Evolutionary conservation across 495 filamentous ascomycete species (phyloP).

Genomic region (Neurospora sublineolata): DNA sequence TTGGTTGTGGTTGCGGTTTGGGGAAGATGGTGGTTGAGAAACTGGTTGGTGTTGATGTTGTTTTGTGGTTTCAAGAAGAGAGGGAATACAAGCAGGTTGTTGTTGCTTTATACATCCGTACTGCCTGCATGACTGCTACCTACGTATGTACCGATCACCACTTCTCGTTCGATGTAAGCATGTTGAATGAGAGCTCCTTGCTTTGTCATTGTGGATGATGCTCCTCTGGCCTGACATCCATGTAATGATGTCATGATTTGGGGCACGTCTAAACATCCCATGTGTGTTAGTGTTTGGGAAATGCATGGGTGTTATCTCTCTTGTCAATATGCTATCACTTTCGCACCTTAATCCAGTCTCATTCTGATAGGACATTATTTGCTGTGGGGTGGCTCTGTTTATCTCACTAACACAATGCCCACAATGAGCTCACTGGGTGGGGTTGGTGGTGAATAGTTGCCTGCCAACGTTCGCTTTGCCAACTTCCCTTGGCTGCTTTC

Average conservation of each 20-base stretch:
- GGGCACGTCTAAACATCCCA: background rate
- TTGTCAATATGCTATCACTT: background rate
- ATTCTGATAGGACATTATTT: background rate
- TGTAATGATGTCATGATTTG: background rate
- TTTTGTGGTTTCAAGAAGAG: background rate
- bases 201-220: background rate
- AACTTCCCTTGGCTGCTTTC: background rate
- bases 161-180: background rate
- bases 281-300: background rate
- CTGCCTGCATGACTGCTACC: background rate
- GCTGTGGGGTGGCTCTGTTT: background rate
- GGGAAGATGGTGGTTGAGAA: background rate
- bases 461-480: background rate
- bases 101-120: background rate
- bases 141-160: background rate
- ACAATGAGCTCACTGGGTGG: background rate
- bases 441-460: background rate
- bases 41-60: background rate
- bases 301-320: background rate
- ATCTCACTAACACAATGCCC: background rate
- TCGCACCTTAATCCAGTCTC: accelerated
- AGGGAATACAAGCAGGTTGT: background rate
- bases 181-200: background rate
- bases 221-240: background rate
- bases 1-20: background rate